Percentiles rank a stretch among this genome's conserved stretches.
Evolutionary conservation across 129 eudicot genomes (phyloP).

Genomic region (Deinandra increscens): DNA sequence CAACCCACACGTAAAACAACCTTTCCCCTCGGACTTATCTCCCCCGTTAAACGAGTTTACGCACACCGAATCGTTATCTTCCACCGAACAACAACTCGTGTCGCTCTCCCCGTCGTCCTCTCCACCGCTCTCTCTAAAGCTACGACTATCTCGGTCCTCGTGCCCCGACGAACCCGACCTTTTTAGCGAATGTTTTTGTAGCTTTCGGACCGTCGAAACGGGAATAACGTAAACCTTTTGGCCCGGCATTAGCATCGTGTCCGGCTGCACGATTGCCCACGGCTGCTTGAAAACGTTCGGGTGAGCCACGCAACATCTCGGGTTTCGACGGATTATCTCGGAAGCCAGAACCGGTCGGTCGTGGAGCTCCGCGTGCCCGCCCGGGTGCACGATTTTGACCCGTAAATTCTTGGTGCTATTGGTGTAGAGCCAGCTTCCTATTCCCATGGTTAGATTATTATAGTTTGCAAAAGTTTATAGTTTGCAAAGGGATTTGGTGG

Average conservation of each 20-base stretch:
- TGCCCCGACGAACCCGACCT: slow-evolving; percentile 21
- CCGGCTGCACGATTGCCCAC: slow-evolving; percentile 58
- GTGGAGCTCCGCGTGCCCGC: slow-evolving; percentile 72
- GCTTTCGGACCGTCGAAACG: slow-evolving; percentile 46
- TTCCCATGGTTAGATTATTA: slow-evolving; percentile 33
- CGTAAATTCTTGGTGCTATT: slow-evolving; percentile 46
- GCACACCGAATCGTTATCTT: slow-evolving; percentile 21
- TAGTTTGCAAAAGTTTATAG: slow-evolving; percentile 8
- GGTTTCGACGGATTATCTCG: slow-evolving; percentile 55
- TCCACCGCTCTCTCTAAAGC: background rate
- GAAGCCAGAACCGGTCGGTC: slow-evolving; percentile 54
- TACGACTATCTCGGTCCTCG: slow-evolving; percentile 2
- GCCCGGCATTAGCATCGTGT: slow-evolving; percentile 56
- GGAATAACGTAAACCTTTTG: slow-evolving; percentile 66
- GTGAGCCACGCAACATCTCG: slow-evolving; percentile 60
- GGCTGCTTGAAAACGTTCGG: slow-evolving; percentile 69
- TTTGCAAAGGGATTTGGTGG: background rate
- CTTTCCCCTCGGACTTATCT: slow-evolving; percentile 1
- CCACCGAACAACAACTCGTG: slow-evolving; percentile 37
- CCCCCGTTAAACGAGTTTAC: slow-evolving; percentile 21
- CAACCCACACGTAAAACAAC: slow-evolving; percentile 32
- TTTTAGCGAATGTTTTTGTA: slow-evolving; percentile 41
- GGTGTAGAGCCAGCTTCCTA: slow-evolving; percentile 60
- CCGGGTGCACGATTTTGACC: slow-evolving; percentile 67
- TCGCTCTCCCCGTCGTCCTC: slow-evolving; percentile 14